Evolutionary conservation across 139 green algal genomes (phyloP), one percentile per base, ranked within the genome.

Genomic region (Zygnema circumcarinatum): DNA sequence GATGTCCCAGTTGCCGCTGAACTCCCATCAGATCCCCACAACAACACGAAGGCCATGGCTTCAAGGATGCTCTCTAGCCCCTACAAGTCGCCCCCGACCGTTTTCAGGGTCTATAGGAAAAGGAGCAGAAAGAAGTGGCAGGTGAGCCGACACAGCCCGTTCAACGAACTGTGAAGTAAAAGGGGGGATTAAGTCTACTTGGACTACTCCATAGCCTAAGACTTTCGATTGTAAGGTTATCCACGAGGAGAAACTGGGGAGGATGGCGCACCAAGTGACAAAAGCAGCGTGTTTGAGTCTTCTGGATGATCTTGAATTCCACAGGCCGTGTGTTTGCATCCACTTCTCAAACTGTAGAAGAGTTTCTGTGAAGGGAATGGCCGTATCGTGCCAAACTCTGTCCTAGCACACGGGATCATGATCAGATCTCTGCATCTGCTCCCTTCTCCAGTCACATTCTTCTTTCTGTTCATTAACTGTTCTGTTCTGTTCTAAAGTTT

Each of bases 341-440:
- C 83, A 88, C 72, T 62, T 25, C n/a, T 88, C 83, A 75, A 88
- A 88, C 73, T 88, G 38, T 25, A 39, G 35, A 21, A 88, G 74
- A 39, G 81, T 52, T 72, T 88, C 38, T 7, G 83, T 78, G 74
- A 88, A 88, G 16, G 83, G 83, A 56, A 88, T 84, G 40, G 83
- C 83, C 1, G 83, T 88, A 38, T 88, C 83, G 32, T 87, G 74
- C 83, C 83, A 88, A 40, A 88, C 83, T 2, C 83, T 86, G 53
- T 38, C n/a, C 11, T 33, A 72, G 29, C 54, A 29, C 25, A 72
- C 54, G 29, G 54, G 54, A n/a, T n/a, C n/a, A n/a, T n/a, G n/a
- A n/a, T n/a, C n/a, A n/a, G n/a, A n/a, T n/a, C n/a, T n/a, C n/a
- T n/a, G n/a, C n/a, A n/a, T n/a, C n/a, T n/a, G n/a, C n/a, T n/a